Percentiles rank a stretch among this genome's conserved stretches.
Conservation (phyloP, 2,329 filamentous ascomycete species). For the Apiospora koreana region DNA sequence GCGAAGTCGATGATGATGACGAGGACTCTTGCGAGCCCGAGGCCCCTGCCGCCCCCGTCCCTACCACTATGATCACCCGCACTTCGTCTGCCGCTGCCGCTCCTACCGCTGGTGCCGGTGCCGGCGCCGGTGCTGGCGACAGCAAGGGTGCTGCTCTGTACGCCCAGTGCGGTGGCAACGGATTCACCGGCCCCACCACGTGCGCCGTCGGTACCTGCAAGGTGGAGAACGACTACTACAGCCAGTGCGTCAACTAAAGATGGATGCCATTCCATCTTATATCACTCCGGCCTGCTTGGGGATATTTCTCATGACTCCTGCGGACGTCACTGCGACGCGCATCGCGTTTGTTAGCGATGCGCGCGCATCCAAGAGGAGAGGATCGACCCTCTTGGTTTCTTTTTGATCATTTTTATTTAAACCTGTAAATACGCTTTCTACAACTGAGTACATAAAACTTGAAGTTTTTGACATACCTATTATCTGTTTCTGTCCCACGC, state of each 20-base stretch:
- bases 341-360: background rate
- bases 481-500: background rate
- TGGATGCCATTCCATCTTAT: background rate
- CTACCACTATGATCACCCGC: slow-evolving; percentile 17
- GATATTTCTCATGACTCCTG: background rate
- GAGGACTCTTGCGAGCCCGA: background rate
- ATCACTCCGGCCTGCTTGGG: too few species aligned
- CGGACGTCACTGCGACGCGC: background rate
- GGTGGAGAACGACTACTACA: slow-evolving; percentile 13
- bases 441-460: background rate
- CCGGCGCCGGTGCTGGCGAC: slow-evolving; percentile 7
- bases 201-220: slow-evolving; percentile 24
- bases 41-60: slow-evolving; percentile 19
- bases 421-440: background rate
- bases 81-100: slow-evolving; percentile 12
- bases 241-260: background rate
- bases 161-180: slow-evolving; percentile 19
- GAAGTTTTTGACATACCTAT: background rate
- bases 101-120: slow-evolving; percentile 11
- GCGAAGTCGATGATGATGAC: background rate
- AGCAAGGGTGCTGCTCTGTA: slow-evolving; percentile 14
- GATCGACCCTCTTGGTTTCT: background rate
- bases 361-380: background rate
- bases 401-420: background rate
- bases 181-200: slow-evolving; percentile 19